Evolutionary conservation across 2,329 filamentous ascomycete genomes (phyloP), one percentile per base, ranked within the genome.

Genomic region (Lanzia echinophila): DNA sequence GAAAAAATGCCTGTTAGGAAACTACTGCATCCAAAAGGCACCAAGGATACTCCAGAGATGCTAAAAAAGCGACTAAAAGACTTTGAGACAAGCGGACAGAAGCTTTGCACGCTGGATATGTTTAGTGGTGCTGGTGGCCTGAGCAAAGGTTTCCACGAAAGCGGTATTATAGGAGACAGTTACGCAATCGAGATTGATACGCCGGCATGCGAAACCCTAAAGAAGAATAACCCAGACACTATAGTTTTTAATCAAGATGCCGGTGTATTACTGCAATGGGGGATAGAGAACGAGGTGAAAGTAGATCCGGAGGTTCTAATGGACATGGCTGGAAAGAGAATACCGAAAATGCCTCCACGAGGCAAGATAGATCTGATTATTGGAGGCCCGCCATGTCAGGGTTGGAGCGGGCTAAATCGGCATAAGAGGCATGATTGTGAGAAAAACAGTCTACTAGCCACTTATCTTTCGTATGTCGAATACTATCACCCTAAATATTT

Each of bases 401-500:
- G 57, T 1, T 60, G 52, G 20, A 58, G 53, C 2, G 20, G 31
- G 5, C n/a, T 45, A 6, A 63, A 64, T 24, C 42, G 54, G n/a
- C 20, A 8, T 3, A 49, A 39, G 10, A 56, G 54, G 19, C 39
- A 41, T 1, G 51, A 57, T 17, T 61, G 60, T n/a, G 49, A 54
- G 19, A 60, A 54, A 20, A 65, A 63, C 33, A 57, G 53, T 7
- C 43, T 64, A 3, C 43, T 65, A 2, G 56, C 56, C 3, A 48
- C 60, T 11, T 58, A 53, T 15, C 41, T 65, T 0, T 56, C 56
- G 1, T 65, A 54, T 24, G 54, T 62, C 1, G 60, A 65, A 32
- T 60, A 59, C 20, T 65, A 65, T 38, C 46, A 50, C 17, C 63
- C 63, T 1, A 56, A 56, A 20, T 64, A 65, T 32, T 58, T 60